A percentile compares a stretch with the other conserved stretches of the same genome.
These are phyloP conservation scores for Chamaenerion angustifolium DNA, from an alignment of 345 rosid genomes.

Conservation along the genomic window DNA sequence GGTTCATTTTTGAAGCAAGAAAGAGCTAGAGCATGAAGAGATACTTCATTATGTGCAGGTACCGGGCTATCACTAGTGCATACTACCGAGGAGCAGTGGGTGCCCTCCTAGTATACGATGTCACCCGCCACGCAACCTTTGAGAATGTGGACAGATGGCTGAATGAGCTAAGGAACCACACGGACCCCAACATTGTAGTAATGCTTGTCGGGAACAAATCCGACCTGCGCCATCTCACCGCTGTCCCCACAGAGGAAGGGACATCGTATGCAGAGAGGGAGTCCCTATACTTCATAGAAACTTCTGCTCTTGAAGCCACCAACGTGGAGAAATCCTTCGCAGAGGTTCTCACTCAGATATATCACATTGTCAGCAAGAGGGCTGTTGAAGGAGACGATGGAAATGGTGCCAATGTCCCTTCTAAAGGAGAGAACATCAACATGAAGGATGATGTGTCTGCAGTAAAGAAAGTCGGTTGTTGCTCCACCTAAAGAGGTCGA, in stretches of 20 bases:
- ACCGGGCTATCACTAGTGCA: slow-evolving; percentile 64
- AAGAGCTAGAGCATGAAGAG: no score
- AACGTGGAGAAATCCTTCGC: slow-evolving; percentile 55
- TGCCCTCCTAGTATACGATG: slow-evolving; percentile 55
- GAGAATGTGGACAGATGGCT: slow-evolving; percentile 64
- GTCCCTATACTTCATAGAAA: slow-evolving; percentile 49
- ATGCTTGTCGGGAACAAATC: slow-evolving; percentile 65
- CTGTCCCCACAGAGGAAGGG: slow-evolving; percentile 50
- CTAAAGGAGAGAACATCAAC: slow-evolving; percentile 46
- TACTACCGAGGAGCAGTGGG: slow-evolving; percentile 69
- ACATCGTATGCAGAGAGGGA: slow-evolving; percentile 49
- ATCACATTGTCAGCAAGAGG: slow-evolving; percentile 42
- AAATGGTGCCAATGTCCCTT: slow-evolving; percentile 20
- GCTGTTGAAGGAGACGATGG: slow-evolving; percentile 38
- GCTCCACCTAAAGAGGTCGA: slow-evolving; percentile 20
- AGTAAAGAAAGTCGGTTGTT: slow-evolving; percentile 50
- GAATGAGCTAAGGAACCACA: slow-evolving; percentile 49
- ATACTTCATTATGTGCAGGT: slow-evolving; percentile 16
- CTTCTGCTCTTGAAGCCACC: slow-evolving; percentile 54
- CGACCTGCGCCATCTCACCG: slow-evolving; percentile 50
- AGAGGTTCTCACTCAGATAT: slow-evolving; percentile 50
- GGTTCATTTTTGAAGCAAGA: no score
- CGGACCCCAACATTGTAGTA: slow-evolving; percentile 55
- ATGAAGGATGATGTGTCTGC: slow-evolving; percentile 53
- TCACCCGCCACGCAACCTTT: slow-evolving; percentile 50